Percentiles rank a stretch among this genome's conserved stretches.
Evolutionary conservation across 768 basidiomycete genomes (phyloP).

Genomic region (Candolleomyces aberdarensis): DNA sequence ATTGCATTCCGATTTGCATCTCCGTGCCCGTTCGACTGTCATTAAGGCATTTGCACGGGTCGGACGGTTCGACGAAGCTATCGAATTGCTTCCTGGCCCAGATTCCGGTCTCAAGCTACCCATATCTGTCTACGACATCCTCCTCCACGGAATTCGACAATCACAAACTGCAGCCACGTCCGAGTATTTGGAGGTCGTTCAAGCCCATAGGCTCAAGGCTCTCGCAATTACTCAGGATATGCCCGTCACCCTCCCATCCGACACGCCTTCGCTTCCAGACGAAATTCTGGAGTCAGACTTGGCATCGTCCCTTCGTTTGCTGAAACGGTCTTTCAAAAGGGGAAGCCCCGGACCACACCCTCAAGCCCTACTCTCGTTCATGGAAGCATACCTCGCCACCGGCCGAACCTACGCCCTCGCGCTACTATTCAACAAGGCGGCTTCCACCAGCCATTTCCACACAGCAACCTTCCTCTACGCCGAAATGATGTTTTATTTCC

Average conservation of each 20-base stretch:
- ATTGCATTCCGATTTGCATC: constrained; percentile 11
- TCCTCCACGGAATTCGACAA: constrained; percentile 23
- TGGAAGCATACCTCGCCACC: constrained; percentile 29
- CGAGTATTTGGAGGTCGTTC: not conserved
- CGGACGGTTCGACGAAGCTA: constrained; percentile 37
- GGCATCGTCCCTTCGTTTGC: constrained; percentile 18
- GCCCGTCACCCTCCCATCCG: not conserved
- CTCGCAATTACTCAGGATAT: not conserved
- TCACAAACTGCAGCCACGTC: not conserved
- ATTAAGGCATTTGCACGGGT: constrained; percentile 38
- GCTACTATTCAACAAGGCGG: constrained; percentile 29
- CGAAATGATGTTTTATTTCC: constrained; percentile 44
- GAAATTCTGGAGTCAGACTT: constrained; percentile 7
- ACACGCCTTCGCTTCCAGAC: not conserved
- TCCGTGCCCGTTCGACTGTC: constrained; percentile 31
- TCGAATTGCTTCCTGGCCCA: constrained; percentile 42
- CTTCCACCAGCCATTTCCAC: constrained; percentile 16
- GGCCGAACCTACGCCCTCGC: constrained; percentile 32
- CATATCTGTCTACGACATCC: constrained; percentile 32
- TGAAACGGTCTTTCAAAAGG: constrained; percentile 17
- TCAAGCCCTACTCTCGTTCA: constrained; percentile 28
- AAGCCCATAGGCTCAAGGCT: no score
- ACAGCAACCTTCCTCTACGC: constrained; percentile 32
- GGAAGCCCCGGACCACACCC: constrained; percentile 19
- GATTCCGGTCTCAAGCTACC: constrained; percentile 25